A percentile compares a stretch with the other conserved stretches of the same genome.
These are phyloP conservation scores for Botryotinia calthae DNA, from an alignment of 2,329 filamentous ascomycete genomes.

Conservation along the genomic window DNA sequence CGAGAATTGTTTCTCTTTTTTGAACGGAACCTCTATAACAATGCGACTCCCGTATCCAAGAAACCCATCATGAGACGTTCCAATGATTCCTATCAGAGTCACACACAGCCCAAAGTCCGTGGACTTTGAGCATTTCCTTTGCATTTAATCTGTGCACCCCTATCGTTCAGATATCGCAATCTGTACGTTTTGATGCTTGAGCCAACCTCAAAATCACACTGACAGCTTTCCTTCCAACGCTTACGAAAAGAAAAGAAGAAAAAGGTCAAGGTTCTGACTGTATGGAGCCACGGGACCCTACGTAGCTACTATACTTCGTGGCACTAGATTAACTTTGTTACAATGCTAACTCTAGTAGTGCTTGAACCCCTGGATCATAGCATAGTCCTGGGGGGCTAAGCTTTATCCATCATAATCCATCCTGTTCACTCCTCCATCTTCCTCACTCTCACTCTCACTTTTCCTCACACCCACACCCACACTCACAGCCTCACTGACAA, in stretches of 20 bases:
- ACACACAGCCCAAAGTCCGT: not conserved
- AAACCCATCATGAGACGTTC: slow-evolving; percentile 2
- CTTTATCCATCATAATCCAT: not conserved
- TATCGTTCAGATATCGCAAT: slow-evolving; percentile 8
- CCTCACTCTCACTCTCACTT: too few species aligned
- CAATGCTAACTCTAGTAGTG: not conserved
- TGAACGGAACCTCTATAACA: not conserved
- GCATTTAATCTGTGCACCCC: slow-evolving; percentile 6
- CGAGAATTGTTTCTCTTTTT: slow-evolving; percentile 10
- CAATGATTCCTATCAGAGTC: not conserved
- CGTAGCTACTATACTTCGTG: not conserved
- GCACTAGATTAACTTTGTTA: not conserved
- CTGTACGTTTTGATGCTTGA: not conserved
- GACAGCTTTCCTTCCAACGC: not conserved
- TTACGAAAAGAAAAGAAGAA: not conserved
- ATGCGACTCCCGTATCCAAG: not conserved
- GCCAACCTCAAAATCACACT: not conserved
- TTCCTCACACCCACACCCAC: not conserved
- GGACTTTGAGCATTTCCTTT: not conserved
- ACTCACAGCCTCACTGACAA: not conserved
- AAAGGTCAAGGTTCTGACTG: not conserved
- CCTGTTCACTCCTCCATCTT: not conserved
- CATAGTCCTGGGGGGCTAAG: not conserved
- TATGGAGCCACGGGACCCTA: not conserved
- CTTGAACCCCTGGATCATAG: slow-evolving; percentile 4